These are phyloP conservation scores for Umbelopsis vinacea DNA, from an alignment of 192 early-diverging fungal genomes.

Conservation along the genomic window DNA sequence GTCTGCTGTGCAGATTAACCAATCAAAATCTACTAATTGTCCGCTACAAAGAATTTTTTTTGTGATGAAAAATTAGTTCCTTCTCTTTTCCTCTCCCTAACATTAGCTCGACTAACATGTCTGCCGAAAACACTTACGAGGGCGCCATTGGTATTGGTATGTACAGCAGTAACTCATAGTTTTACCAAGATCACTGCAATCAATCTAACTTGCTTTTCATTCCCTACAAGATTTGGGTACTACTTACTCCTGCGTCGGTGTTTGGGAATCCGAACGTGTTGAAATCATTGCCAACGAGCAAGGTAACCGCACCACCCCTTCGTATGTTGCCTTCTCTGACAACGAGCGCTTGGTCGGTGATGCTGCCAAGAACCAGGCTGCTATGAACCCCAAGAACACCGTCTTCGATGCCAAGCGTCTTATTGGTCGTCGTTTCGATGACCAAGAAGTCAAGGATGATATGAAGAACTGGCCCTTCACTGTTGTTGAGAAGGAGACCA, in stretches of 20 bases:
- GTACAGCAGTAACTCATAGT: neutral
- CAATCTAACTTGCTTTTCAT: conserved; percentile 24
- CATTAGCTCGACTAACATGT: conserved; percentile 16
- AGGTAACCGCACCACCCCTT: conserved; percentile 89
- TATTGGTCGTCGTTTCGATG: conserved; percentile 87
- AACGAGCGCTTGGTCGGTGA: conserved; percentile 84
- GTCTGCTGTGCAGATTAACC: neutral
- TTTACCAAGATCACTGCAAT: neutral
- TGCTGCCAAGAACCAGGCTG: conserved; percentile 90
- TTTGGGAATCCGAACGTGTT: conserved; percentile 92
- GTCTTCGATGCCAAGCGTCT: conserved; percentile 92
- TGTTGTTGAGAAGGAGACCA: conserved; percentile 68
- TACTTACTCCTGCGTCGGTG: conserved; percentile 92
- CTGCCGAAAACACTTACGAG: conserved; percentile 24
- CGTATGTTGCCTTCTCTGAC: conserved; percentile 84
- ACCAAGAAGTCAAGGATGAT: conserved; percentile 80
- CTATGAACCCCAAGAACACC: conserved; percentile 90
- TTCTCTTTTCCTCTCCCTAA: conserved; percentile 20
- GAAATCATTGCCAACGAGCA: conserved; percentile 96
- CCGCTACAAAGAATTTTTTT: conserved; percentile 20
- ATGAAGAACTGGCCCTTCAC: conserved; percentile 87
- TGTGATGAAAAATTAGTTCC: conserved; percentile 12
- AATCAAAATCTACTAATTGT: neutral
- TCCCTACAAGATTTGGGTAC: conserved; percentile 92
- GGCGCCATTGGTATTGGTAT: conserved; percentile 23